Conservation (phyloP, 306 rosid species). For the Dryas octopetala region DNA sequence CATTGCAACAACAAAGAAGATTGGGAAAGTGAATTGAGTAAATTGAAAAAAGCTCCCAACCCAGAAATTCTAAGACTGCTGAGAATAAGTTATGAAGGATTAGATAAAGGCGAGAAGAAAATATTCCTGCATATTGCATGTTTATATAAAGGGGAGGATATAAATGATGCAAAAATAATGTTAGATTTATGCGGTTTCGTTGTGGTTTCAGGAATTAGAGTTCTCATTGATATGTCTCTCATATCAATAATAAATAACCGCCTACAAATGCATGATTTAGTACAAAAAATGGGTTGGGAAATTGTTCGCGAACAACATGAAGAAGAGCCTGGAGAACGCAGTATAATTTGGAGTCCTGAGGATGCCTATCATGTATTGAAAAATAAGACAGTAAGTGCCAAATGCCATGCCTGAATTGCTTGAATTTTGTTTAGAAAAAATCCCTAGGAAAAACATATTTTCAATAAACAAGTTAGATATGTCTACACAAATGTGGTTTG, state of each 20-base stretch:
- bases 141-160: too few relatives aligned
- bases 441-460: background rate
- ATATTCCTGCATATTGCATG: too few relatives aligned
- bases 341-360: background rate
- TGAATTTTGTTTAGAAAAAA: background rate
- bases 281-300: conserved; percentile 33
- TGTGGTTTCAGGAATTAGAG: conserved; percentile 20
- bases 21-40: too few relatives aligned
- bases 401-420: background rate
- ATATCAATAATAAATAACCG: background rate
- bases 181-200: background rate
- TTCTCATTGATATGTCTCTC: conserved; percentile 42
- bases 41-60: too few relatives aligned
- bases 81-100: too few relatives aligned
- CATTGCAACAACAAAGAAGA: too few relatives aligned
- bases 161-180: background rate
- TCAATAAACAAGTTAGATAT: background rate
- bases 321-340: too few relatives aligned
- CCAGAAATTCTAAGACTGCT: too few relatives aligned
- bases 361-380: conserved; percentile 23
- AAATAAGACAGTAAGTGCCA: conserved; percentile 6
- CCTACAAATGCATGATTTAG: conserved; percentile 33
- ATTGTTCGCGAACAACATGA: conserved; percentile 8
- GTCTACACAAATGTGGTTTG: background rate
- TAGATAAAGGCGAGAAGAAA: too few relatives aligned